Percentiles rank a stretch among this genome's conserved stretches.
Conservation (phyloP, 2,329 filamentous ascomycete genomes). For the Pestalotiopsis fici region DNA sequence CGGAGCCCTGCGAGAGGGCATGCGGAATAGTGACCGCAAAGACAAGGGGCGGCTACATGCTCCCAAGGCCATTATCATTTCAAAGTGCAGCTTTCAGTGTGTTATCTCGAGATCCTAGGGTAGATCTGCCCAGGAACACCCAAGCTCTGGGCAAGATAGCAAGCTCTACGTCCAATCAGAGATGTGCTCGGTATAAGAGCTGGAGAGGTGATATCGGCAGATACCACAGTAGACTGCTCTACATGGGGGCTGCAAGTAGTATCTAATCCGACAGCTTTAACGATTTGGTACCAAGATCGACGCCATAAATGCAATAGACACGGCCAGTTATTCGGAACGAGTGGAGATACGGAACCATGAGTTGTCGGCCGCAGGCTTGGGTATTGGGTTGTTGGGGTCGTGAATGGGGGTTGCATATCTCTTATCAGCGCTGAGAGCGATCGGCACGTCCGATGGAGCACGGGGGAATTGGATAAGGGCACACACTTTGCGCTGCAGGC, state of each 20-base stretch:
- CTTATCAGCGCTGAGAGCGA: conserved; percentile 2
- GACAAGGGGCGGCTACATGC: not conserved
- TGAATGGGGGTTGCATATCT: not conserved
- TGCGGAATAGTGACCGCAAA: not conserved
- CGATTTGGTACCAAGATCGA: not conserved
- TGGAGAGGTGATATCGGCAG: not conserved
- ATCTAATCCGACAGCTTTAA: not conserved
- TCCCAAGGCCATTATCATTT: not conserved
- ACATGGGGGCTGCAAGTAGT: not conserved
- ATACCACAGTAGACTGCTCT: not conserved
- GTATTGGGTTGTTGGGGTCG: not conserved
- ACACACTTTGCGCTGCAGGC: not conserved
- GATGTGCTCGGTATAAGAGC: not conserved
- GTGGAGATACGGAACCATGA: not conserved
- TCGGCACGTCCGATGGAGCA: conserved; percentile 2
- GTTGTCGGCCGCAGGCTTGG: not conserved
- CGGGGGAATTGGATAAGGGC: not conserved
- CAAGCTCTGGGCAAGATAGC: not conserved
- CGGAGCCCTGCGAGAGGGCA: conserved; percentile 1
- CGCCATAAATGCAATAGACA: not conserved
- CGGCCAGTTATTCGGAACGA: not conserved
- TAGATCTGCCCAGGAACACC: not conserved
- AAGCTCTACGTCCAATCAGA: not conserved
- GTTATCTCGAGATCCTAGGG: not conserved
- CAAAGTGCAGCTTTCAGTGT: not conserved